phyloP scores from a whole-genome alignment of 1,139 yeast genomes.

The Pichiaceae sp. region DNA sequence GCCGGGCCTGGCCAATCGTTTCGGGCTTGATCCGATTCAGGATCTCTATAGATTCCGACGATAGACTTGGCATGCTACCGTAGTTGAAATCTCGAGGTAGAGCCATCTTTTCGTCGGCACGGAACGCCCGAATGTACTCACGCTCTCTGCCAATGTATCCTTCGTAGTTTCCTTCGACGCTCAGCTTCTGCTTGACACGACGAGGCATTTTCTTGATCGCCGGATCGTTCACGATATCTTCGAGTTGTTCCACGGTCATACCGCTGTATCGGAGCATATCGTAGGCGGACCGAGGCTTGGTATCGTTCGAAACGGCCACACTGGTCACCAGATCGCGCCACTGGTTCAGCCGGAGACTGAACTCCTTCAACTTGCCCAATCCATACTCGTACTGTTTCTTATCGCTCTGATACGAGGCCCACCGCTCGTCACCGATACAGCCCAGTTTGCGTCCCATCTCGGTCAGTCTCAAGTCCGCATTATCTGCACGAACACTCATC shows the following conservation, averaged over 20 bases:
- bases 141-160: constrained; percentile 74
- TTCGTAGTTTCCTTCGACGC: constrained; percentile 75
- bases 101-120: constrained; percentile 67
- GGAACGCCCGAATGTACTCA: constrained; percentile 65
- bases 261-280: constrained; percentile 43
- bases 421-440: constrained; percentile 56
- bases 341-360: constrained; percentile 42
- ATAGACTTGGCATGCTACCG: constrained; percentile 39
- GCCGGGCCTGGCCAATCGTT: constrained; percentile 89
- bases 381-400: constrained; percentile 36
- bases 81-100: constrained; percentile 66
- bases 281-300: constrained; percentile 43
- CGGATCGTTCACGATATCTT: constrained; percentile 26
- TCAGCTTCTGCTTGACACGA: constrained; percentile 52
- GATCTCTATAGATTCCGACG: constrained; percentile 66
- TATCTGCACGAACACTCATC: constrained; percentile 82
- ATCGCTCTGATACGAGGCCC: constrained; percentile 40
- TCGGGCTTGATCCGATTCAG: constrained; percentile 74
- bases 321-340: constrained; percentile 44
- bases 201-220: constrained; percentile 30
- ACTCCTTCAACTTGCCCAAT: constrained; percentile 34
- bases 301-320: constrained; percentile 28
- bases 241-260: constrained; percentile 23
- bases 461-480: constrained; percentile 83
- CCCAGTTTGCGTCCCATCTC: constrained; percentile 60